Base-by-base conservation (phyloP, 768 basidiomycete genomes). In the Pleurotus platypus region DNA sequence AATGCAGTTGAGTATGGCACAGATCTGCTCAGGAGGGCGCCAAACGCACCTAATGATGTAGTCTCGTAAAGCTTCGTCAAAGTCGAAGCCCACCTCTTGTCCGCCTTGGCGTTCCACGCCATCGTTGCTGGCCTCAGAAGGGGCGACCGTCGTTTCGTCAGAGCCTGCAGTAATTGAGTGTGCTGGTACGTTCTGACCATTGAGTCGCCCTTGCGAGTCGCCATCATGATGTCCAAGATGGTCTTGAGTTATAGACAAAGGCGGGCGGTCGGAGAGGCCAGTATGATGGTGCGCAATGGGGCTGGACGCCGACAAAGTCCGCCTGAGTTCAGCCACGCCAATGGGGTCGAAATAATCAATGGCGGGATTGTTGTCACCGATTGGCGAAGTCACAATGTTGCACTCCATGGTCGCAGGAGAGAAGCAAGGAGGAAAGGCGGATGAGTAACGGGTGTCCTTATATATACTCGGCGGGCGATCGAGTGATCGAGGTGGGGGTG, bases 301-400 rank as follows among this genome's bases (percentile, higher is more conserved):
- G 15, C 20, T n/a, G 18, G 39, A 35, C 5, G 8, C 13, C n/a
- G 15, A n/a, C 15, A 56, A 16, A n/a, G 43, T 56, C 7, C 55
- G 45, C 26, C 45, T 13, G 16, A 56, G 55, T 26, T 56, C 55
- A 16, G 12, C 26, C 1, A 56, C 39, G 24, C 55, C 55, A 26
- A 5, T 13, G 16, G 55, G 55, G 24, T 56, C 55, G 26, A 56
- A 56, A 22, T 56, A 47, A 35, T 56, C 55, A 16, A 56, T 56
- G 37, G 55, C 39, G 51, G 51, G 51, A 22, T 54, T 54, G 39
- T 42, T 37, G 8, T 16, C 38, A n/a, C 27, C 18, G 18, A 54
- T 16, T 12, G 51, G 51, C 35, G 51, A 40, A n/a, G 39, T 54
- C 13, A 54, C 51, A 12, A 15, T 8, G 38, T 26, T 35, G 24